Conservation (phyloP, 1,139 yeast species). For the Protomyces pachydermus region DNA sequence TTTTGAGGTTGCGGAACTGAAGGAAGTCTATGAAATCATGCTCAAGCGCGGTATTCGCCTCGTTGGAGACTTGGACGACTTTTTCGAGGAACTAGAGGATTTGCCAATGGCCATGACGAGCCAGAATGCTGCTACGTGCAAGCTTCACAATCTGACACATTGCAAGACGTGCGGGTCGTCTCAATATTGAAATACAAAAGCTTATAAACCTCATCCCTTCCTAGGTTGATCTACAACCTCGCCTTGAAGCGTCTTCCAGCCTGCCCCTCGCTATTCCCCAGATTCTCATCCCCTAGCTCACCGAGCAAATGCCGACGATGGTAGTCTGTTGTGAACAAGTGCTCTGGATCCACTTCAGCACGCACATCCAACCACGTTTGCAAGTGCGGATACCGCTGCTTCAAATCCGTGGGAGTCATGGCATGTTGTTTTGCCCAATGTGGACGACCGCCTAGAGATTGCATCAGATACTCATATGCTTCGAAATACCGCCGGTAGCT, state of each 20-base stretch:
- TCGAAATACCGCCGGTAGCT: conserved; percentile 77
- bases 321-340: conserved; percentile 53
- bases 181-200: not conserved
- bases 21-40: not conserved
- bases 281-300: not conserved
- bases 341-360: conserved; percentile 67
- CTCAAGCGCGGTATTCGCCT: not conserved
- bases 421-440: conserved; percentile 99
- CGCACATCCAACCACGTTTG: conserved; percentile 60
- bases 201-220: not conserved
- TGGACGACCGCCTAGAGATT: conserved; percentile 82
- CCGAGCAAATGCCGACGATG: conserved; percentile 23
- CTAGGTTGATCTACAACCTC: not conserved
- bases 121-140: too few species aligned
- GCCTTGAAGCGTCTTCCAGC: conserved; percentile 24
- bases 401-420: conserved; percentile 39
- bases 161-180: not conserved
- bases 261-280: conserved; percentile 8
- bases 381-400: conserved; percentile 39
- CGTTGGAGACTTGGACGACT: not conserved
- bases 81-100: not conserved
- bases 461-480: conserved; percentile 71
- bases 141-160: too few species aligned
- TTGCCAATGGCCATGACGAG: too few species aligned
- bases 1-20: not conserved